Evolutionary conservation across 257 asterid genomes (phyloP), one percentile per base, ranked within the genome.

Genomic region (Ocimum tenuiflorum): DNA sequence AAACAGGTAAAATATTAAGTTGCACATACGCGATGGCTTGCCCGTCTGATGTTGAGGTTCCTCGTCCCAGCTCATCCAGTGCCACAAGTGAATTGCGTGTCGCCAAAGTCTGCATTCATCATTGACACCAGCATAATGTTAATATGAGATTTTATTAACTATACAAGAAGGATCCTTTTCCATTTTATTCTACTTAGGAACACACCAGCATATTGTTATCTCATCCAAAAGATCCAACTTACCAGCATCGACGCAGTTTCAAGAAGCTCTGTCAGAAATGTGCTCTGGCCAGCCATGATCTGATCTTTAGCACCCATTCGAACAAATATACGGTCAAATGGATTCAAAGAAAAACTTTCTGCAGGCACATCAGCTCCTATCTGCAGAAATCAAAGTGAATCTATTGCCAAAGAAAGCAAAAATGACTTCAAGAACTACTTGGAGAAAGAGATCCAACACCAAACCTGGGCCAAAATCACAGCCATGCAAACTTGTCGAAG

Each of bases 221-320:
- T 39, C 15, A 55, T 68, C 36, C n/a, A 72, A 43, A 65, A 33
- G 41, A 46, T 63, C 55, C n/a, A 52, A 39, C 78, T 73, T 75
- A 94, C 99, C 96, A 94, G 83, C 99, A 94, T 94, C 31, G 94
- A 85, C 36, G 99, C 85, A 75, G 99, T 90, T 83, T 94, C 99
- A 70, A 82, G 56, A 63, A 90, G 94, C 83, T 90, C 97, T 4
- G 96, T 85, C 71, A 94, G 85, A 83, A 94, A 94, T 69, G 99
- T 94, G 82, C 99, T 94, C 11, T 94, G 95, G 38, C 96, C 95
- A 64, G 92, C 85, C 96, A 94, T 85, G 70, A 90, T 94, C 64
- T 94, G 97, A 82, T 94, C 99, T 79, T 78, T 94, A 70, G 97
- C 99, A 66, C 97, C 99, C 99, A 94, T 94, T 53, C 99, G 85